Evolutionary conservation across 2,329 filamentous ascomycete genomes (phyloP).

Genomic region (Calonectria henricotiae): DNA sequence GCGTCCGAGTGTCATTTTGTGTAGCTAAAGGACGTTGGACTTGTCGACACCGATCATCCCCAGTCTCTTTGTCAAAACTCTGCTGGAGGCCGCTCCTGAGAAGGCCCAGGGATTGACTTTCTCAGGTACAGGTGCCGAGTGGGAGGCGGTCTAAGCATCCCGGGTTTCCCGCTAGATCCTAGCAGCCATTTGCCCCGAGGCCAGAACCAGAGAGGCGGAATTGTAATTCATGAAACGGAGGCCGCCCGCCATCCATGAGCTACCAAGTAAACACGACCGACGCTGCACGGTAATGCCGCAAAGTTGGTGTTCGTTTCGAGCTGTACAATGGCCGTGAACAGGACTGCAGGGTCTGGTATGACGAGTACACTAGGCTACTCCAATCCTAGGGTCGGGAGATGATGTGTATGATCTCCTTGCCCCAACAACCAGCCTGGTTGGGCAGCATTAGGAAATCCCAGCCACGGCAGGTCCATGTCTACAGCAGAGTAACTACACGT

Average conservation of each 20-base stretch:
- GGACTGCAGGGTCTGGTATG: conserved; percentile 16
- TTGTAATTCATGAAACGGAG: conserved; percentile 12
- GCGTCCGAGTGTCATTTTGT: conserved; percentile 1
- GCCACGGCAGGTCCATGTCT: conserved; percentile 20
- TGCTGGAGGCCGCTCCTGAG: conserved; percentile 12
- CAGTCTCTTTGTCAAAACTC: background rate
- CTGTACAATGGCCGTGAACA: conserved; percentile 17
- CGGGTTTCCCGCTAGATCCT: background rate
- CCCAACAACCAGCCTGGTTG: conserved; percentile 27
- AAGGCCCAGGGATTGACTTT: conserved; percentile 22
- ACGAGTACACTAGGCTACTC: conserved; percentile 22
- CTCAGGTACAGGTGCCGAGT: background rate
- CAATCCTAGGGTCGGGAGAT: conserved; percentile 1
- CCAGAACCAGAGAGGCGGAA: background rate
- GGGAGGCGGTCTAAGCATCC: background rate
- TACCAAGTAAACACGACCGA: conserved; percentile 19
- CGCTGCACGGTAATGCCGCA: conserved; percentile 12
- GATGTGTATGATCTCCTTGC: conserved; percentile 25
- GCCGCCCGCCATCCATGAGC: conserved; percentile 14
- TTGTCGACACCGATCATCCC: background rate
- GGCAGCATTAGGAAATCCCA: conserved; percentile 23
- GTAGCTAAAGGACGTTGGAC: background rate
- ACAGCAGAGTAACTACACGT: conserved; percentile 26
- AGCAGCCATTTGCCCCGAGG: background rate
- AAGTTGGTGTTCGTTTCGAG: conserved; percentile 10